These are phyloP conservation scores for Didymella arachidicola DNA, from an alignment of 2,329 filamentous ascomycete species.

Conservation along the genomic window DNA sequence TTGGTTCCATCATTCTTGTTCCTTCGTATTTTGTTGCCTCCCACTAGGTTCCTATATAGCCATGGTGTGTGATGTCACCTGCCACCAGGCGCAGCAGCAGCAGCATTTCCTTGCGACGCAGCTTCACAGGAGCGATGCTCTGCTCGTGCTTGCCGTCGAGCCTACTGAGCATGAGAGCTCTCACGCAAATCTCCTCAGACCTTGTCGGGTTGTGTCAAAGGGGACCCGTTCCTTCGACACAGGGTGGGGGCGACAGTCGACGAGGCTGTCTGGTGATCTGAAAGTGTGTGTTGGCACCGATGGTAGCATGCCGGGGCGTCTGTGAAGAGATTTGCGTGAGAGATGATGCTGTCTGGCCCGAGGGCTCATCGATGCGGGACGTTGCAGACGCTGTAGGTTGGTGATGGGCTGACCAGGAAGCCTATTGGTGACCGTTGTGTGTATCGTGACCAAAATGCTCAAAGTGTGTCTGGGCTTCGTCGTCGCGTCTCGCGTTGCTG, in stretches of 20 bases:
- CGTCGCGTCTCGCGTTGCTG: slow-evolving; percentile 4
- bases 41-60: slow-evolving; percentile 16
- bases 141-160: slow-evolving; percentile 11
- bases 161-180: slow-evolving; percentile 16
- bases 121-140: slow-evolving; percentile 14
- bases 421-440: neutral
- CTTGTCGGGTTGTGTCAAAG: slow-evolving; percentile 11
- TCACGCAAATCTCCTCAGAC: slow-evolving; percentile 33
- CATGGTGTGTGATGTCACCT: slow-evolving; percentile 17
- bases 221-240: slow-evolving; percentile 3
- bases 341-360: slow-evolving; percentile 13
- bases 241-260: slow-evolving; percentile 7
- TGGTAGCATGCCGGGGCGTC: slow-evolving; percentile 20
- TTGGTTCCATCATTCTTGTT: neutral
- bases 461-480: slow-evolving; percentile 21
- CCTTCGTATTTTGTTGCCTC: slow-evolving; percentile 4
- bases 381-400: slow-evolving; percentile 22
- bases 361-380: slow-evolving; percentile 19
- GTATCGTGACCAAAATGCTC: no score
- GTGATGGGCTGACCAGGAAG: slow-evolving; percentile 5
- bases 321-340: slow-evolving; percentile 13
- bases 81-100: slow-evolving; percentile 12
- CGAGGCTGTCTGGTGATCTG: slow-evolving; percentile 21
- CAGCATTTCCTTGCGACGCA: slow-evolving; percentile 9
- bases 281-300: slow-evolving; percentile 15